phyloP scores from a whole-genome alignment of 495 filamentous ascomycete species.

The Achaetomiella virescens region DNA sequence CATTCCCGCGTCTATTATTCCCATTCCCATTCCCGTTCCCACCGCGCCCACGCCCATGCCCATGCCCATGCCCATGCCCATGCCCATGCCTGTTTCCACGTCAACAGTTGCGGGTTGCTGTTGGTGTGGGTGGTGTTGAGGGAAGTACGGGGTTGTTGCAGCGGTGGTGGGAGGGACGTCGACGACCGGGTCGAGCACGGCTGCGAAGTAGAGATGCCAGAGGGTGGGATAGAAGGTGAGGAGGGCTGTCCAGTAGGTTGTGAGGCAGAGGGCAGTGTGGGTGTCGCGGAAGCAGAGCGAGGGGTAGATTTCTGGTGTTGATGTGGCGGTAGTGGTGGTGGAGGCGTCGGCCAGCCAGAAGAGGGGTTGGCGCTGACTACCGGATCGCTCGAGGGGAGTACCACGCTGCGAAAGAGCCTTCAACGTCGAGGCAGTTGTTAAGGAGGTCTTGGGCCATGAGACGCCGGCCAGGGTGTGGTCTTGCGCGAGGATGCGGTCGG shows the following conservation, averaged over 20 bases:
- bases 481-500: slow-evolving; percentile 28
- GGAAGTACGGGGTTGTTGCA: slow-evolving; percentile 4
- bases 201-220: slow-evolving; percentile 30
- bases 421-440: slow-evolving; percentile 34
- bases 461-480: slow-evolving; percentile 28
- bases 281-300: slow-evolving; percentile 30
- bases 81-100: background rate
- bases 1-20: too few relatives aligned
- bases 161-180: background rate
- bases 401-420: slow-evolving; percentile 38
- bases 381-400: slow-evolving; percentile 21
- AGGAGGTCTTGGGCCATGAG: slow-evolving; percentile 39
- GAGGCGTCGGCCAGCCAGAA: background rate
- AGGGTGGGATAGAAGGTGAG: slow-evolving; percentile 36
- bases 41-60: background rate
- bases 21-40: background rate
- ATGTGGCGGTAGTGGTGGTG: background rate
- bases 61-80: background rate
- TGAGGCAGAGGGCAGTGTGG: slow-evolving; percentile 30
- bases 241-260: slow-evolving; percentile 38
- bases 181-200: slow-evolving; percentile 28
- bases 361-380: background rate
- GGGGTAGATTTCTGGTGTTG: background rate
- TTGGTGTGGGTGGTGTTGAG: background rate
- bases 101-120: background rate